Evolutionary conservation across 2,329 filamentous ascomycete species (phyloP).

Genomic region (Cladophialophora carrionii): DNA sequence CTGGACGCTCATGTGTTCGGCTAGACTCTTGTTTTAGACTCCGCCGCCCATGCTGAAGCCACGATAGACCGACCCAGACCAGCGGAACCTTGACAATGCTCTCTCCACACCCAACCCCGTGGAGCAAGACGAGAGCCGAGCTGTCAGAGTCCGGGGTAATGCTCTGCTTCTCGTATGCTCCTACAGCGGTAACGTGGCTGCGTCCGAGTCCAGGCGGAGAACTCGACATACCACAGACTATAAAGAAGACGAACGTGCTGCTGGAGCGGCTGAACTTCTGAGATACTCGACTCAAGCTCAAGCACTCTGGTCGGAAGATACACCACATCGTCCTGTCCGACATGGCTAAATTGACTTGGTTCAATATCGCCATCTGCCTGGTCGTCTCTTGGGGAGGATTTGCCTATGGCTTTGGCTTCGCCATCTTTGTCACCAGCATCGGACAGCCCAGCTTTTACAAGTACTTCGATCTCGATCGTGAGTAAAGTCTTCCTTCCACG

Average conservation of each 20-base stretch:
- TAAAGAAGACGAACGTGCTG: slow-evolving; percentile 2
- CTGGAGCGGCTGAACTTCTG: neutral
- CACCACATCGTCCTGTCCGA: neutral
- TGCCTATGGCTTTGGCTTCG: slow-evolving; percentile 56
- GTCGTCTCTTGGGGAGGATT: slow-evolving; percentile 25
- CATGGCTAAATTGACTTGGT: slow-evolving; percentile 12
- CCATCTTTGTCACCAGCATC: slow-evolving; percentile 56
- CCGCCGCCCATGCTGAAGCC: neutral
- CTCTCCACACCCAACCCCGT: neutral
- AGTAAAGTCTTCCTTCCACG: slow-evolving; percentile 1
- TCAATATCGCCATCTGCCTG: slow-evolving; percentile 27
- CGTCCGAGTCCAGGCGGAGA: neutral
- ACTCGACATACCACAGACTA: neutral
- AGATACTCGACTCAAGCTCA: neutral
- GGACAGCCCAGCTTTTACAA: slow-evolving; percentile 58
- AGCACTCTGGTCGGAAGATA: neutral
- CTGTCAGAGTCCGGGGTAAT: slow-evolving; percentile 13
- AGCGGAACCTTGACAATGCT: neutral
- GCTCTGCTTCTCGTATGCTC: neutral
- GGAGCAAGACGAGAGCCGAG: slow-evolving; percentile 2
- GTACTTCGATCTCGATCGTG: slow-evolving; percentile 50
- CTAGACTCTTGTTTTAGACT: neutral
- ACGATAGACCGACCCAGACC: neutral
- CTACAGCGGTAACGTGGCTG: neutral
- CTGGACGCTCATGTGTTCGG: neutral